Evolutionary conservation across 345 rosid species (phyloP).

Genomic region (Corchorus olitorius): DNA sequence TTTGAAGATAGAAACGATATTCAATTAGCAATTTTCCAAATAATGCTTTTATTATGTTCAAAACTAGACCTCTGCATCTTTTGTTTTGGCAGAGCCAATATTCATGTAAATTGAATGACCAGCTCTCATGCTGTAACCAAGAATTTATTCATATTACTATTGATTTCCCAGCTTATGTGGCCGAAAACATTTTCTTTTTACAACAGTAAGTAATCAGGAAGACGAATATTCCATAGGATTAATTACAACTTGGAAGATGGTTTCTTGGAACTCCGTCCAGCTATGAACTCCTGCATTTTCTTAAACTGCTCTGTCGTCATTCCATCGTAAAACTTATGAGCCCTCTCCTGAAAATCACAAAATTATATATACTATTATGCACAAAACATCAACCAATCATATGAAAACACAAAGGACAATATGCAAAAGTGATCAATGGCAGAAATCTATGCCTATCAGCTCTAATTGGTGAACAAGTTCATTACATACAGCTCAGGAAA

Average conservation of each 20-base stretch:
- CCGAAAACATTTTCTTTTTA: background rate
- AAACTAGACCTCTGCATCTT: background rate
- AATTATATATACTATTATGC: background rate
- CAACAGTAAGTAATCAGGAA: background rate
- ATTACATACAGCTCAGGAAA: background rate
- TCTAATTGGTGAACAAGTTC: background rate
- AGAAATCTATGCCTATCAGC: background rate
- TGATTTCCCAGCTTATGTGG: background rate
- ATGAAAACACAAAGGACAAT: background rate
- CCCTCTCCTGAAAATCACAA: constrained; percentile 60
- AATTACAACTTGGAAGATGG: constrained; percentile 61
- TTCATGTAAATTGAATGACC: too few relatives aligned
- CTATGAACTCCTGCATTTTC: constrained; percentile 96
- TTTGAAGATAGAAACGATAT: background rate
- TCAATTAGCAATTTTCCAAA: background rate
- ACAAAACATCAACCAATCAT: background rate
- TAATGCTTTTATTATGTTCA: background rate
- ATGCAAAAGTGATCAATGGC: background rate
- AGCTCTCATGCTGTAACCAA: background rate
- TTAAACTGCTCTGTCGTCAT: constrained; percentile 89
- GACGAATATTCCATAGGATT: background rate
- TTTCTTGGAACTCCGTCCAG: constrained; percentile 63
- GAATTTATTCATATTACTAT: background rate
- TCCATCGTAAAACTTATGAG: constrained; percentile 68
- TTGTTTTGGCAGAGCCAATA: too few relatives aligned